Conservation (phyloP, 177 flowering plant species). For the Vitis hybrid region DNA sequence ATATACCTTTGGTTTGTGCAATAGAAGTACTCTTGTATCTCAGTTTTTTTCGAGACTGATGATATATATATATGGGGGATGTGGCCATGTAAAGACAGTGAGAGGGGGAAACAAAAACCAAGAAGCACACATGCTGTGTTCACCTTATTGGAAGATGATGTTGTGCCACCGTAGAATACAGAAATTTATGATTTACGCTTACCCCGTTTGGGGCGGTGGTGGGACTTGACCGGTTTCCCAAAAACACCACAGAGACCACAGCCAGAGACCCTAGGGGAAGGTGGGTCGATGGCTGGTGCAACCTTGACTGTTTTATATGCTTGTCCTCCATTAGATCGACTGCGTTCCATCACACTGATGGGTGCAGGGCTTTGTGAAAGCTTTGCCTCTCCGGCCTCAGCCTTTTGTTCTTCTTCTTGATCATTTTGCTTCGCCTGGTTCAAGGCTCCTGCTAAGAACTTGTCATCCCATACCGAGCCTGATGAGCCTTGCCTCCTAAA, state of each 20-base stretch:
- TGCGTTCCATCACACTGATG: constrained; percentile 15
- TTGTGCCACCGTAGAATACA: background rate
- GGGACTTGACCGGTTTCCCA: constrained; percentile 21
- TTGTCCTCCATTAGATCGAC: constrained; percentile 27
- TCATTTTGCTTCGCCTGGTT: constrained; percentile 16
- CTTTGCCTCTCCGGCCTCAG: constrained; percentile 20
- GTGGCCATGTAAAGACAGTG: background rate
- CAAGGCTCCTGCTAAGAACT: constrained; percentile 37
- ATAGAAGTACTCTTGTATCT: background rate
- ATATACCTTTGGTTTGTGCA: background rate
- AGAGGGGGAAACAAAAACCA: background rate
- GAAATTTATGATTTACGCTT: constrained; percentile 21
- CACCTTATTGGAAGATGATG: too few species aligned
- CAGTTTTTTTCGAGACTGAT: too few species aligned
- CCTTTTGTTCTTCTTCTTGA: constrained; percentile 18
- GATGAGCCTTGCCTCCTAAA: constrained; percentile 85
- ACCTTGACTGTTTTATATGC: constrained; percentile 33
- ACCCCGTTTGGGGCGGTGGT: constrained; percentile 19
- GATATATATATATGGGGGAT: background rate
- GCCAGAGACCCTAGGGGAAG: constrained; percentile 30
- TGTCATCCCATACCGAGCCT: constrained; percentile 78
- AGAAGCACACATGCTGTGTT: background rate
- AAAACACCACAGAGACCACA: constrained; percentile 55
- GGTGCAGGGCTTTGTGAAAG: constrained; percentile 18
- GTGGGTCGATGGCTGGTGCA: constrained; percentile 53